phyloP scores from a whole-genome alignment of 495 filamentous ascomycete genomes.

The Rhizodiscina lignyota region DNA sequence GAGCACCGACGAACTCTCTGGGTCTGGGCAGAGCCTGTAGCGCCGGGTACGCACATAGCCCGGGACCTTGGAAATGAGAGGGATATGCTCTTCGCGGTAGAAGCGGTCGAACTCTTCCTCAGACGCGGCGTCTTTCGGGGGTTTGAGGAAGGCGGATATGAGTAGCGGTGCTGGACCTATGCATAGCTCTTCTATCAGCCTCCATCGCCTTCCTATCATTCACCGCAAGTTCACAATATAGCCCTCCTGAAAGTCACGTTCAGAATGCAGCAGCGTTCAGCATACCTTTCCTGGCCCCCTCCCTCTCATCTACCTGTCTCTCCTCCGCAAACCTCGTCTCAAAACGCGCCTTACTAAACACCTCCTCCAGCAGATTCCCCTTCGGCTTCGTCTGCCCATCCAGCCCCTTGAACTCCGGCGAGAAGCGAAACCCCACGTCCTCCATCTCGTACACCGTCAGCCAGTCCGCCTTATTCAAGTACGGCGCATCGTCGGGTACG shows the following conservation, averaged over 20 bases:
- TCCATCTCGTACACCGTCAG: constrained; percentile 14
- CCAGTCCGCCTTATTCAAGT: constrained; percentile 1
- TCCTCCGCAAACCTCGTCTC: constrained; percentile 12
- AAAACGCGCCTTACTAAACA: constrained; percentile 13
- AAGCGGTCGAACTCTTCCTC: constrained; percentile 6
- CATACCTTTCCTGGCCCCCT: background rate
- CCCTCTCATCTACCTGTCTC: constrained; percentile 4
- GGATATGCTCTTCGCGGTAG: constrained; percentile 8
- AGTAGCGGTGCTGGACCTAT: constrained; percentile 2
- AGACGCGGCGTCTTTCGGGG: background rate
- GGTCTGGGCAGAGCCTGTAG: no score
- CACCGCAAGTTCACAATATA: no score
- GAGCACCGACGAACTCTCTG: constrained; percentile 5
- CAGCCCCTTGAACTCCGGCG: constrained; percentile 8
- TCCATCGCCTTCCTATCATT: constrained; percentile 1
- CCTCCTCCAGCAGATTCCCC: constrained; percentile 6
- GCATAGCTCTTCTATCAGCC: background rate
- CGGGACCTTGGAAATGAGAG: background rate
- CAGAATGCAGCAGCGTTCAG: background rate
- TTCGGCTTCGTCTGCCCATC: constrained; percentile 12
- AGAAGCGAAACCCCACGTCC: constrained; percentile 7
- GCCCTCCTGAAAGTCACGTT: no score
- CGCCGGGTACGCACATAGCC: constrained; percentile 4
- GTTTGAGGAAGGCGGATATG: constrained; percentile 4
- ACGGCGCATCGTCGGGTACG: constrained; percentile 1